These are phyloP conservation scores for Sophora flavescens DNA, from an alignment of 306 rosid genomes.

Conservation along the genomic window DNA sequence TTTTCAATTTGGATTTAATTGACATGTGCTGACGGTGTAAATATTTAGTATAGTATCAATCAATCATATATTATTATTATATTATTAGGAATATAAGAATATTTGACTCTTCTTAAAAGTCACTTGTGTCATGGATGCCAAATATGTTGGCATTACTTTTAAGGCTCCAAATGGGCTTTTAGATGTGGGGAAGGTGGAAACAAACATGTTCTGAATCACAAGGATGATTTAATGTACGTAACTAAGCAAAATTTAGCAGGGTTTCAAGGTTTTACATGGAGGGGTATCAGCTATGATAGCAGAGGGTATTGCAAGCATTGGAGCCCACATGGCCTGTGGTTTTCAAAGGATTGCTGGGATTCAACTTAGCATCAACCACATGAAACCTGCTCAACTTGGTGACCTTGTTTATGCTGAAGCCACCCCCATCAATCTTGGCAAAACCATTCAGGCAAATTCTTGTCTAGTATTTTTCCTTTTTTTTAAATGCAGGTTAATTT, in stretches of 20 bases:
- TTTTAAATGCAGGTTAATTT: too few species aligned
- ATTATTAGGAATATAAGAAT: too few species aligned
- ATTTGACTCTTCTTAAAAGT: too few species aligned
- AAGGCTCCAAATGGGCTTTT: too few species aligned
- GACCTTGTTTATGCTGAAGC: conserved; percentile 66
- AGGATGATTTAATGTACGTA: background rate
- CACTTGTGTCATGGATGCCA: background rate
- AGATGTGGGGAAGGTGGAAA: background rate
- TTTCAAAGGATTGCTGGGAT: conserved; percentile 70
- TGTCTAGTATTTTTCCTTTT: too few species aligned
- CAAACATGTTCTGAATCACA: background rate
- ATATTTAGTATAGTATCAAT: too few species aligned
- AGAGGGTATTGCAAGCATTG: conserved; percentile 69
- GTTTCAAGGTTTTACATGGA: conserved; percentile 75
- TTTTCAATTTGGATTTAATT: too few species aligned
- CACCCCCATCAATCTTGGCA: conserved; percentile 61
- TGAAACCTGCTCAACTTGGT: conserved; percentile 60
- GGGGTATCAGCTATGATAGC: conserved; percentile 74
- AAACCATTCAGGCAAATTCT: conserved; percentile 59
- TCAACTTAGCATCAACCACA: conserved; percentile 69
- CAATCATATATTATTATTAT: too few species aligned
- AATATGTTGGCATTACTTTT: background rate
- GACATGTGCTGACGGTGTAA: too few species aligned
- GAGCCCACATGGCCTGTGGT: conserved; percentile 70
- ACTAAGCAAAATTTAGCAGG: conserved; percentile 38